Base-by-base conservation (phyloP, 768 basidiomycete genomes). In the Gymnopilus junonius region DNA sequence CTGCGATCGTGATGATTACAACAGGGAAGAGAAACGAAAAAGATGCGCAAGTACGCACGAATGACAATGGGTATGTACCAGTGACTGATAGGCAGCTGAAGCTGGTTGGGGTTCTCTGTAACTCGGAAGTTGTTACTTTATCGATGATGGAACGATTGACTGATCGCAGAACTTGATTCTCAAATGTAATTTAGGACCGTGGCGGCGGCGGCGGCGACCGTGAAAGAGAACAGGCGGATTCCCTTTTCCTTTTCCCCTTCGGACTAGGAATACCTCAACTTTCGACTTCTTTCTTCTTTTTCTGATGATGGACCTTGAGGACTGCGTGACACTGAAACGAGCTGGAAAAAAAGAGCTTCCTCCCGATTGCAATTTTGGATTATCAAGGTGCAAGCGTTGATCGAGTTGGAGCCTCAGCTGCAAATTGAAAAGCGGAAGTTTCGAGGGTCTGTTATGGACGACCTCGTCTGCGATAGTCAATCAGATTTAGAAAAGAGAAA, bases 271-370 rank as follows among this genome's bases (percentile, higher is more conserved):
- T 43, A 25, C 20, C 6, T 48, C 12, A 21, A 48, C 14, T 25
- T 48, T 48, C 45, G 45, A 48, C 45, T 48, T 48, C 45, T 48
- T 48, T 48, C 45, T 48, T 48, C 45, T 48, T 48, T 48, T 48
- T 48, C 45, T 48, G 45, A 48, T 48, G 45, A 48, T 25, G 23
- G n/a, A n/a, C n/a, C 10, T 43, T 43, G 20, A 20, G 12, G 37
- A 37, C 17, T 21, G 42, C 42, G 42, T 43, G 42, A 23, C 42
- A 43, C 42, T 3, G 42, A 17, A 43, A 43, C 5, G 42, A 43
- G 7, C 42, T 43, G 42, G 14, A 37, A 37, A 37, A 37, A 37
- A 17, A 37, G 17, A 37, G n/a, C n/a, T 37, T 37, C 37, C 37
- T 37, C 17, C 8, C 37, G 37, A 37, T 12, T 37, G 12, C 37